phyloP scores from a whole-genome alignment of 768 basidiomycete genomes.

The Mycena epipterygia region DNA sequence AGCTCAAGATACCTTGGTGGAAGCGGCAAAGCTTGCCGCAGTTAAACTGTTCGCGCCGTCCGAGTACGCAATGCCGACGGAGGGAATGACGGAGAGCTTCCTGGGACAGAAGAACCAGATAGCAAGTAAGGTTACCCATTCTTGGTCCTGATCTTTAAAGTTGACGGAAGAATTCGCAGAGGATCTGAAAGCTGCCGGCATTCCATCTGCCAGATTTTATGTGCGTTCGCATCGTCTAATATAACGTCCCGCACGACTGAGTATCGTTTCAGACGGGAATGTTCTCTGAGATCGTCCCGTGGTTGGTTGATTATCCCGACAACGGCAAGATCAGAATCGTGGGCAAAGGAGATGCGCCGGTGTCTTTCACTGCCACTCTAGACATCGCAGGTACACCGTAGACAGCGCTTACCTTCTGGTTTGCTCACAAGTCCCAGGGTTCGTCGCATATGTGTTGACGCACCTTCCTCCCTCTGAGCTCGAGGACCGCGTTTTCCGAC shows the following conservation, averaged over 20 bases:
- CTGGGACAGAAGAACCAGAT: conserved; percentile 42
- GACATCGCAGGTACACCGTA: conserved; percentile 49
- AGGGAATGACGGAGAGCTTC: conserved; percentile 45
- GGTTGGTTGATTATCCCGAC: conserved; percentile 42
- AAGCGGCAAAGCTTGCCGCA: conserved; percentile 51
- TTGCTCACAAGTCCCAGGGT: conserved; percentile 41
- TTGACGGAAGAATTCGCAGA: conserved; percentile 31
- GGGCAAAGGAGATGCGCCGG: conserved; percentile 45
- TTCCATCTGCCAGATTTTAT: conserved; percentile 48
- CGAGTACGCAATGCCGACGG: conserved; percentile 53
- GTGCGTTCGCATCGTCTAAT: conserved; percentile 35
- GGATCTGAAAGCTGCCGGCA: conserved; percentile 45
- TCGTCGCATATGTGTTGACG: conserved; percentile 51
- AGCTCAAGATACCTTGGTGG: conserved; percentile 44
- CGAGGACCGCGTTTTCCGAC: conserved; percentile 48
- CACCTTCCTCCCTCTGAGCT: conserved; percentile 43
- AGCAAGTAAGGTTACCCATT: conserved; percentile 39
- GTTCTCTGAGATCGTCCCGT: conserved; percentile 35
- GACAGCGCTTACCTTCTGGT: neutral
- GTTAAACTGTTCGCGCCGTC: conserved; percentile 56
- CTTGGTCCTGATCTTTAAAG: too few relatives aligned
- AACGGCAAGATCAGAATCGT: conserved; percentile 46
- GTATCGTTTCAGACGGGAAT: conserved; percentile 44
- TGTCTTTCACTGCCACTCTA: conserved; percentile 46
- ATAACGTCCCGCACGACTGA: neutral